A percentile compares a stretch with the other conserved stretches of the same genome.
Conservation (phyloP, 2,329 filamentous ascomycete genomes). For the Zalaria sp. region DNA sequence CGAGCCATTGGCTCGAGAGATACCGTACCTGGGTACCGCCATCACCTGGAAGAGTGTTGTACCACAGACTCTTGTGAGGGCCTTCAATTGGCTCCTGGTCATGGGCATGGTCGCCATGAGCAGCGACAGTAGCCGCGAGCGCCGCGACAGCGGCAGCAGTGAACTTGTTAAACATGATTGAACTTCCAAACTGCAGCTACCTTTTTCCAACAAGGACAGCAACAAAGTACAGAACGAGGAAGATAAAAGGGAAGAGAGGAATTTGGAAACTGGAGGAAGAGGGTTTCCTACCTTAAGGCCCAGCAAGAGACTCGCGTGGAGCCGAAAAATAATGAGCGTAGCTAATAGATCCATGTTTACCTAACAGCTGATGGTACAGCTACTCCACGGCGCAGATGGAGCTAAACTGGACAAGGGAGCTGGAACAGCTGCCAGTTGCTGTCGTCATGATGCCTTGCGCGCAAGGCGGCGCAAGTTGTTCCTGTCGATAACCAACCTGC, state of each 20-base stretch:
- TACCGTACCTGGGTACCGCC: slow-evolving; percentile 60
- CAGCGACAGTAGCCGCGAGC: slow-evolving; percentile 37
- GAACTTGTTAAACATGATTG: slow-evolving; percentile 5
- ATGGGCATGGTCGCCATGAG: slow-evolving; percentile 40
- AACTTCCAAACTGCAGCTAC: neutral
- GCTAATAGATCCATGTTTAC: slow-evolving; percentile 3
- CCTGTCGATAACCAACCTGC: no score
- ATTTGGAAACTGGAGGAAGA: neutral
- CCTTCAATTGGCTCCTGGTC: slow-evolving; percentile 50
- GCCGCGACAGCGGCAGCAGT: slow-evolving; percentile 16
- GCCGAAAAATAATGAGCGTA: neutral
- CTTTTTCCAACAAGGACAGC: no score
- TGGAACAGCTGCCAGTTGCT: neutral
- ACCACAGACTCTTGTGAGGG: slow-evolving; percentile 65
- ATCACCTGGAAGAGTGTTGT: slow-evolving; percentile 68
- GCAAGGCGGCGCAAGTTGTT: no score
- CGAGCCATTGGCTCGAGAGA: no score
- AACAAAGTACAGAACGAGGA: neutral
- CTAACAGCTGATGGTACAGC: slow-evolving; percentile 6
- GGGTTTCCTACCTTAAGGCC: neutral
- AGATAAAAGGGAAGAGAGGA: neutral
- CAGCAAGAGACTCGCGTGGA: neutral
- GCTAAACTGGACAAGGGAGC: slow-evolving; percentile 5
- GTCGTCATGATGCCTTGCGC: no score
- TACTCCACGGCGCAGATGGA: slow-evolving; percentile 1